Evolutionary conservation across 192 early-diverging fungal species (phyloP).

Genomic region (Backusella psychrophila): DNA sequence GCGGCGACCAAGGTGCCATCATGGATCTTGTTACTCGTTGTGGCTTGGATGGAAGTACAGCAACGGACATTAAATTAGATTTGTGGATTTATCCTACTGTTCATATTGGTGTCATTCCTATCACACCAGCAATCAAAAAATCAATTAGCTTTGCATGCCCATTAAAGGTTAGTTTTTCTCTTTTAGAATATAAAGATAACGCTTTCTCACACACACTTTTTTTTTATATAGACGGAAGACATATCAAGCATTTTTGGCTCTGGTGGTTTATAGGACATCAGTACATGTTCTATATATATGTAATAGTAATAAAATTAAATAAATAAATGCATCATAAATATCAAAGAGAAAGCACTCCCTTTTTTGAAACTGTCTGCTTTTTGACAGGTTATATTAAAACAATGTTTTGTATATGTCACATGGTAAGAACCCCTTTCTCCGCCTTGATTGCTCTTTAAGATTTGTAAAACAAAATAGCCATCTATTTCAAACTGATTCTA

Average conservation of each 20-base stretch:
- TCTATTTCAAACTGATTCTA: too few species aligned
- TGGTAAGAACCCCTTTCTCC: too few species aligned
- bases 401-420: too few species aligned
- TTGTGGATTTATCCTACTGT: slow-evolving; percentile 47
- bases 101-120: slow-evolving; percentile 42
- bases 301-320: neutral
- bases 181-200: neutral
- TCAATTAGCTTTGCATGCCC: slow-evolving; percentile 40
- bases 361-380: too few species aligned
- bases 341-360: too few species aligned
- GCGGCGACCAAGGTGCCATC: slow-evolving; percentile 35
- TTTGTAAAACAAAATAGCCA: too few species aligned
- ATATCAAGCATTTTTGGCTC: neutral
- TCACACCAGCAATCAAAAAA: slow-evolving; percentile 42
- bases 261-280: neutral
- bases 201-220: neutral
- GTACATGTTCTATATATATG: neutral
- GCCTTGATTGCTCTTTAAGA: too few species aligned
- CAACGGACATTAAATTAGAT: slow-evolving; percentile 35
- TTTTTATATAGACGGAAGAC: neutral
- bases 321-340: neutral
- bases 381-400: too few species aligned
- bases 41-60: slow-evolving; percentile 33
- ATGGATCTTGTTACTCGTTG: slow-evolving; percentile 44
- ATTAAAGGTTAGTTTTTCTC: slow-evolving; percentile 22